These are phyloP conservation scores for Lasiodiplodia theobromae DNA, from an alignment of 2,329 filamentous ascomycete species.

Conservation along the genomic window DNA sequence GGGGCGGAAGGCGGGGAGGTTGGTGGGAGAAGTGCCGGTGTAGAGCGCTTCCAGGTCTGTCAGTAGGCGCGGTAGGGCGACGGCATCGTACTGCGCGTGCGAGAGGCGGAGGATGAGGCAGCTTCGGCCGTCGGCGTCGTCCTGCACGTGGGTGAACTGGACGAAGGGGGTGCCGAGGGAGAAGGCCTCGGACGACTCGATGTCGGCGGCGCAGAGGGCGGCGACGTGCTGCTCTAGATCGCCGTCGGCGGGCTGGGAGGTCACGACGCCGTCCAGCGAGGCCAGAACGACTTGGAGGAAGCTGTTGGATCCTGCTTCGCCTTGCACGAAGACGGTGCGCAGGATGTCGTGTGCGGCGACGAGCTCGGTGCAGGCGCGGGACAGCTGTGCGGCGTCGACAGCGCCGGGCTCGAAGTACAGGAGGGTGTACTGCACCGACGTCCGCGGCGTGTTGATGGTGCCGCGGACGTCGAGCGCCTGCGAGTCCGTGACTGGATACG, in stretches of 20 bases:
- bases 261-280: constrained; percentile 58
- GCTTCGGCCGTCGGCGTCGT: constrained; percentile 45
- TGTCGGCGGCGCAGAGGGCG: constrained; percentile 62
- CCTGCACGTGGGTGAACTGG: constrained; percentile 60
- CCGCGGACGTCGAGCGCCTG: constrained; percentile 67
- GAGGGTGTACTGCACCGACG: constrained; percentile 69
- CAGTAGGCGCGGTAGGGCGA: constrained; percentile 69
- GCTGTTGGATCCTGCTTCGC: background rate
- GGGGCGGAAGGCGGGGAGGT: constrained; percentile 43
- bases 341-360: constrained; percentile 69
- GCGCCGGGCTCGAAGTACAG: constrained; percentile 63
- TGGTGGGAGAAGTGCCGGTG: constrained; percentile 40
- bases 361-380: constrained; percentile 62
- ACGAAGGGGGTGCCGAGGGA: constrained; percentile 67
- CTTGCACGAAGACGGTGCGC: constrained; percentile 68
- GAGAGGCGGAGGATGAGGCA: constrained; percentile 69
- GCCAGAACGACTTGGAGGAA: constrained; percentile 64
- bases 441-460: constrained; percentile 65
- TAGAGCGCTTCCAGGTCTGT: constrained; percentile 67
- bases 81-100: constrained; percentile 74
- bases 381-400: constrained; percentile 59
- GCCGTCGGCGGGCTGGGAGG: constrained; percentile 49
- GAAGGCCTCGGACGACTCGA: constrained; percentile 57
- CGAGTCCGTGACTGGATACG: constrained; percentile 65
- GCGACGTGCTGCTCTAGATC: constrained; percentile 60